Percentiles rank a stretch among this genome's conserved stretches.
These are phyloP conservation scores for Omphalotus olearius DNA, from an alignment of 1,284 basidiomycete genomes.

Conservation along the genomic window DNA sequence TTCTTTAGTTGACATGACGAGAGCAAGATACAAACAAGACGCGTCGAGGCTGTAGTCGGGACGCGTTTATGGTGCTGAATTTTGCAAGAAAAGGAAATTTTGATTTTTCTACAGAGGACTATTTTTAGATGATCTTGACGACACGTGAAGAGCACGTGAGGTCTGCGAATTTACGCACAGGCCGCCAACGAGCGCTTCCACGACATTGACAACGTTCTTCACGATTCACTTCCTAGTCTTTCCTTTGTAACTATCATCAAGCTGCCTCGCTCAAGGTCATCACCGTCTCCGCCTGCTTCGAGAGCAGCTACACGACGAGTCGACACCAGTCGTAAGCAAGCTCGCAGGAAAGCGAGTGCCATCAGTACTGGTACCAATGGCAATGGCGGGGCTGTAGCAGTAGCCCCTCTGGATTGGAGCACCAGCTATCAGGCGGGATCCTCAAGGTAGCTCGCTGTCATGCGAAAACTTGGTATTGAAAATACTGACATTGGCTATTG, in stretches of 20 bases:
- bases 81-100: no score
- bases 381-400: slow-evolving; percentile 13
- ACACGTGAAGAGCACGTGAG: not conserved
- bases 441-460: slow-evolving; percentile 47
- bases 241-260: slow-evolving; percentile 31
- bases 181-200: not conserved
- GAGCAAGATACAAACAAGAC: no score
- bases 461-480: not conserved
- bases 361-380: slow-evolving; percentile 9
- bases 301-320: slow-evolving; percentile 38
- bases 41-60: no score
- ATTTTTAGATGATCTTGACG: no score
- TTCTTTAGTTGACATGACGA: slow-evolving; percentile 30
- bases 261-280: slow-evolving; percentile 74
- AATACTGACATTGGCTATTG: not conserved
- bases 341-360: slow-evolving; percentile 30
- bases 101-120: no score
- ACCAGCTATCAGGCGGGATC: slow-evolving; percentile 83
- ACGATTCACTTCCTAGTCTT: not conserved
- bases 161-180: not conserved
- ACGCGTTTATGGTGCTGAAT: no score
- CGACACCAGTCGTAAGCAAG: slow-evolving; percentile 34
- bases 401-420: slow-evolving; percentile 57
- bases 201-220: not conserved
- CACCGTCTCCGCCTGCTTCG: slow-evolving; percentile 63